Base-by-base conservation (phyloP, 2,329 filamentous ascomycete genomes). In the Albophoma yamanashiensis region DNA sequence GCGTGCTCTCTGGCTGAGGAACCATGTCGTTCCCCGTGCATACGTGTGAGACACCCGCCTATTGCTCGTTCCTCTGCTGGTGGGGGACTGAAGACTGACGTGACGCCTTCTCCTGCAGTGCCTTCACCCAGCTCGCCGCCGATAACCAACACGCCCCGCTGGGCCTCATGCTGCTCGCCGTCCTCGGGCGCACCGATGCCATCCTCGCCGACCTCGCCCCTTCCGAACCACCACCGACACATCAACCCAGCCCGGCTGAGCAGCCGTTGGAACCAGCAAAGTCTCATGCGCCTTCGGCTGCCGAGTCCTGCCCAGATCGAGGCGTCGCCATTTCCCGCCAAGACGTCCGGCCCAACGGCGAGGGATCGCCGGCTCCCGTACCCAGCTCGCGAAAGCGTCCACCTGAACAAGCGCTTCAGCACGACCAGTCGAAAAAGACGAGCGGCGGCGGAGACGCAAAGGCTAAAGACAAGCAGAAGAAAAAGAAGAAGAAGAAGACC, bases 101-200 rank as follows among this genome's bases (percentile, higher is more conserved):
- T 20, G 25, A 14, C 57, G 2, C n/a, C 17, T 20, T 15, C 11
- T 15, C 20, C 31, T 25, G 40, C 59, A 86, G 82, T 6, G 75
- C 83, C 1, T 92, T 93, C 70, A 85, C 86, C 1, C 87, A 86
- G 63, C 75, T 93, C 50, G 76, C 87, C 4, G 86, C 86, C 22
- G 89, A 92, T 70, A 83, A 81, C 40, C 89, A 91, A 67, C 89
- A 89, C 71, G 84, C 89, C 2, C 78, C 85, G 4, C 77, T 93
- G 3, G 90, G 89, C 4, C 76, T 91, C 25, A 79, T 89, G 63
- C 78, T 93, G 12, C 70, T 92, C 55, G 85, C 82, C 25, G 74
- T 83, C 1, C 74, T 92, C 61, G 86, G 86, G 4, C 82, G 83
- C 62, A 73, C 88, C 27, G 73, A 81, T 62, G 74, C 74, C 57